These are phyloP conservation scores for Falciphora oryzae DNA, from an alignment of 2,329 filamentous ascomycete genomes.

Conservation along the genomic window DNA sequence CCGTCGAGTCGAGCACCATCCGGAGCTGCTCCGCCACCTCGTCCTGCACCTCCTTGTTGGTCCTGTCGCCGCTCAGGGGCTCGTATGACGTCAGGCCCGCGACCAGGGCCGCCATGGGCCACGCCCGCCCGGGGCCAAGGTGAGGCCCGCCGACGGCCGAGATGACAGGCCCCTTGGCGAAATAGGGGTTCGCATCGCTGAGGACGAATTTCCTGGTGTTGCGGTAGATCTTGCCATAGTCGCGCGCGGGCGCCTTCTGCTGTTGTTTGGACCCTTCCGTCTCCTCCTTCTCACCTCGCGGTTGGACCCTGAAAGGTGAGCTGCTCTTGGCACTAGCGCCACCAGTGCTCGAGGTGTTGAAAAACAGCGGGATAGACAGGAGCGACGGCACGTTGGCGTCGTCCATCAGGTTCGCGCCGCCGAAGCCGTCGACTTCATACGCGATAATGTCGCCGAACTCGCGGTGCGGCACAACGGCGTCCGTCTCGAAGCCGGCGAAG, in stretches of 20 bases:
- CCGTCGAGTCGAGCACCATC: conserved; percentile 35
- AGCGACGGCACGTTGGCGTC: conserved; percentile 67
- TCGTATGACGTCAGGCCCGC: conserved; percentile 42
- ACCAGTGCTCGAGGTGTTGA: conserved; percentile 41
- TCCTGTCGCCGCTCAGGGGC: conserved; percentile 21
- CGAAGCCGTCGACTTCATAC: conserved; percentile 72
- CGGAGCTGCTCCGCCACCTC: conserved; percentile 29
- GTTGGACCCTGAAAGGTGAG: not conserved
- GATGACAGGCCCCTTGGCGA: conserved; percentile 58
- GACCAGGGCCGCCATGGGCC: conserved; percentile 52
- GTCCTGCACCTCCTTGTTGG: conserved; percentile 14
- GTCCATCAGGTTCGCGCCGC: conserved; percentile 61
- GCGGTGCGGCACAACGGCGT: conserved; percentile 60
- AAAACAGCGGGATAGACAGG: conserved; percentile 57
- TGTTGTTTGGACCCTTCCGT: not conserved
- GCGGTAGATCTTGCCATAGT: conserved; percentile 60
- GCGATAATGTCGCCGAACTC: conserved; percentile 65
- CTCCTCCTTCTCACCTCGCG: not conserved
- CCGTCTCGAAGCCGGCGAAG: conserved; percentile 58
- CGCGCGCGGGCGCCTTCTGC: conserved; percentile 20
- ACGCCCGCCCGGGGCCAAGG: conserved; percentile 54
- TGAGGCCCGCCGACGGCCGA: conserved; percentile 65
- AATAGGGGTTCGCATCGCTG: conserved; percentile 69
- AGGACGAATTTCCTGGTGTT: conserved; percentile 50
- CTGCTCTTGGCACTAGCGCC: not conserved